Conservation (phyloP, 768 basidiomycete genomes). For the Tricholoma hemisulphureum region DNA sequence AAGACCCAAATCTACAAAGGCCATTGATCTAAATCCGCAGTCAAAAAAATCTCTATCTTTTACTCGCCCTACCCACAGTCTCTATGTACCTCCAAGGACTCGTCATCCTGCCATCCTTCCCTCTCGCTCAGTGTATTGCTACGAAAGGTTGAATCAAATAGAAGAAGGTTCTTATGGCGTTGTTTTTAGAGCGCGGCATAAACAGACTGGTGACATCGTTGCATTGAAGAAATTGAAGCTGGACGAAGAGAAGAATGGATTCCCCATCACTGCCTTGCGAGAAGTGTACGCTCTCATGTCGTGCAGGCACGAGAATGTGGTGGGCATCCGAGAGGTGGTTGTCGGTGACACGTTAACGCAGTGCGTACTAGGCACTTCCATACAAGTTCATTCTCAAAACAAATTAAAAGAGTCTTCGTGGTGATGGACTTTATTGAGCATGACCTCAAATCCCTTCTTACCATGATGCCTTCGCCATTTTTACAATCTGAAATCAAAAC, state of each 20-base stretch:
- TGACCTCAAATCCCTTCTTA: constrained; percentile 94
- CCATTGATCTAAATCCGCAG: constrained; percentile 10
- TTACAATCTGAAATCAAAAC: constrained; percentile 99
- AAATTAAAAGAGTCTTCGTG: constrained; percentile 82
- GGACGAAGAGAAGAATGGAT: constrained; percentile 98
- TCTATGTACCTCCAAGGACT: constrained; percentile 73
- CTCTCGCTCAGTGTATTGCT: constrained; percentile 91
- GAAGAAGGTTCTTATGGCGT: constrained; percentile 98
- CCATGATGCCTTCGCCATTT: constrained; percentile 94
- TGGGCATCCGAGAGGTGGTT: constrained; percentile 94
- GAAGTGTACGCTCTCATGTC: constrained; percentile 97
- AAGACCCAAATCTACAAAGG: constrained; percentile 41
- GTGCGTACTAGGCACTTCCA: constrained; percentile 56
- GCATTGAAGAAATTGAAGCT: constrained; percentile 97
- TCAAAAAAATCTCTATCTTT: constrained; percentile 18
- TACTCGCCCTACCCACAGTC: constrained; percentile 45
- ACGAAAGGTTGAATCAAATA: constrained; percentile 94
- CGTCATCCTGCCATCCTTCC: constrained; percentile 77
- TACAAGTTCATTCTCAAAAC: constrained; percentile 29
- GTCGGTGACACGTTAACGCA: constrained; percentile 98
- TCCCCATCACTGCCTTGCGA: constrained; percentile 93
- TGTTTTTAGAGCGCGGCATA: constrained; percentile 94
- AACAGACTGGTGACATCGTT: constrained; percentile 92
- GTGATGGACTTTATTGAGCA: constrained; percentile 99
- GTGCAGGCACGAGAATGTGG: constrained; percentile 93